A percentile compares a stretch with the other conserved stretches of the same genome.
Evolutionary conservation across 768 basidiomycete genomes (phyloP).

Genomic region (Boletus huronensis): DNA sequence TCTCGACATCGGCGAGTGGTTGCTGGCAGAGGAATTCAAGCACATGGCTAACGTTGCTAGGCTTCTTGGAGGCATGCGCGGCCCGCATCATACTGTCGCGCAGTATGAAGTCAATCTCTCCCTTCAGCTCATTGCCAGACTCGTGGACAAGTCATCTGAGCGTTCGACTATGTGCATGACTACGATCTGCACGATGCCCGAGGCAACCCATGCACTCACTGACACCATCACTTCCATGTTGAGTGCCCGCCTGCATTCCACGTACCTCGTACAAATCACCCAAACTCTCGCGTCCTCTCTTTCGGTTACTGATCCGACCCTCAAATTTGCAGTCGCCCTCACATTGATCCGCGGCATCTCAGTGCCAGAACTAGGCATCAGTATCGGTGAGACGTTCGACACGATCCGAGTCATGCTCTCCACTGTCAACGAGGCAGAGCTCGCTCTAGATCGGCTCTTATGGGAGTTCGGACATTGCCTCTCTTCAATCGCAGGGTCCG

Average conservation of each 20-base stretch:
- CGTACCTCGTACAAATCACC: constrained; percentile 42
- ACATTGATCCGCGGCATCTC: constrained; percentile 31
- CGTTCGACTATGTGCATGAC: constrained; percentile 43
- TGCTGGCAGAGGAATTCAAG: constrained; percentile 62
- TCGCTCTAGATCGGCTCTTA: constrained; percentile 25
- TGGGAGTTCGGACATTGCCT: constrained; percentile 39
- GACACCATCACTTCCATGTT: constrained; percentile 44
- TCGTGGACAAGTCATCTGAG: constrained; percentile 39
- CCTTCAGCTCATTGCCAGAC: constrained; percentile 47
- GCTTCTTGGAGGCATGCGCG: constrained; percentile 30
- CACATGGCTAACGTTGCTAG: constrained; percentile 41
- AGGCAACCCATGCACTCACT: constrained; percentile 41
- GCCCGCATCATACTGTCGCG: constrained; percentile 37
- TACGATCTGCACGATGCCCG: constrained; percentile 41
- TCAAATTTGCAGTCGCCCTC: constrained; percentile 36
- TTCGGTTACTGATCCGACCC: constrained; percentile 21
- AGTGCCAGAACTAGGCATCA: constrained; percentile 19
- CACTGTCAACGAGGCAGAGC: constrained; percentile 23
- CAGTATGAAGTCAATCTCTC: constrained; percentile 49
- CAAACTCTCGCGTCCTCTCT: constrained; percentile 28
- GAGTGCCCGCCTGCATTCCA: constrained; percentile 46
- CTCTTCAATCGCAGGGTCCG: constrained; percentile 27
- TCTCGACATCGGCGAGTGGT: constrained; percentile 48
- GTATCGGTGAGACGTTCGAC: constrained; percentile 25
- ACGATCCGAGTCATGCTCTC: constrained; percentile 24